Evolutionary conservation across 768 basidiomycete genomes (phyloP).

Genomic region (Tricholoma flavovirens): DNA sequence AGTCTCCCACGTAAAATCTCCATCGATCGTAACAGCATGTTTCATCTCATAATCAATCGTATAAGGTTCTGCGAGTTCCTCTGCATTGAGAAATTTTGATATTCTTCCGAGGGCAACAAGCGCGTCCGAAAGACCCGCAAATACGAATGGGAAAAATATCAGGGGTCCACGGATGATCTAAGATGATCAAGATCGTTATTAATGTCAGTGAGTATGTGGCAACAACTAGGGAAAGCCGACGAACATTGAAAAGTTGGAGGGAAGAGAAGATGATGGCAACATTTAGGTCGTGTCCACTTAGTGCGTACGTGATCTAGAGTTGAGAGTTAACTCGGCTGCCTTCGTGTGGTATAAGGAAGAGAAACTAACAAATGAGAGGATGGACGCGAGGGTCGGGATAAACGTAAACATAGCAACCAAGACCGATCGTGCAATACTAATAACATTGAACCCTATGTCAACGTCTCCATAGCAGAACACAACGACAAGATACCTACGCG

Average conservation of each 20-base stretch:
- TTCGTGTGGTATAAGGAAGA: neutral
- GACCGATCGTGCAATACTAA: slow-evolving; percentile 29
- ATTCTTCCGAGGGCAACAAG: slow-evolving; percentile 47
- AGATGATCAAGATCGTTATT: neutral
- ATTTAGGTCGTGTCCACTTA: slow-evolving; percentile 49
- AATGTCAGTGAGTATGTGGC: neutral
- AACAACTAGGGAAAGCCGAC: slow-evolving; percentile 6
- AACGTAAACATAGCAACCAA: slow-evolving; percentile 43
- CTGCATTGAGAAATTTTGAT: slow-evolving; percentile 42
- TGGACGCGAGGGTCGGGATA: slow-evolving; percentile 45
- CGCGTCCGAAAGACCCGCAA: slow-evolving; percentile 43
- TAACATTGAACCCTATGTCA: slow-evolving; percentile 9
- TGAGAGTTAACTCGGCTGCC: neutral
- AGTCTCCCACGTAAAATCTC: slow-evolving; percentile 49
- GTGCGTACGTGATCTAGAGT: slow-evolving; percentile 53
- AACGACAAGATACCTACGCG: slow-evolving; percentile 26
- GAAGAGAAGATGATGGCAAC: slow-evolving; percentile 52
- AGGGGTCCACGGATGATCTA: slow-evolving; percentile 58
- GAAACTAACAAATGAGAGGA: slow-evolving; percentile 45
- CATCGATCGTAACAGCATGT: slow-evolving; percentile 42
- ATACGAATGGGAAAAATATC: slow-evolving; percentile 48
- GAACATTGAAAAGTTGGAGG: slow-evolving; percentile 54
- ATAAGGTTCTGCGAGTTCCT: slow-evolving; percentile 47
- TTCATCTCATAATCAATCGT: slow-evolving; percentile 31
- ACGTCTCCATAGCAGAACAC: neutral